These are phyloP conservation scores for Auricularia auricula-judae DNA, from an alignment of 768 basidiomycete species.

Conservation along the genomic window DNA sequence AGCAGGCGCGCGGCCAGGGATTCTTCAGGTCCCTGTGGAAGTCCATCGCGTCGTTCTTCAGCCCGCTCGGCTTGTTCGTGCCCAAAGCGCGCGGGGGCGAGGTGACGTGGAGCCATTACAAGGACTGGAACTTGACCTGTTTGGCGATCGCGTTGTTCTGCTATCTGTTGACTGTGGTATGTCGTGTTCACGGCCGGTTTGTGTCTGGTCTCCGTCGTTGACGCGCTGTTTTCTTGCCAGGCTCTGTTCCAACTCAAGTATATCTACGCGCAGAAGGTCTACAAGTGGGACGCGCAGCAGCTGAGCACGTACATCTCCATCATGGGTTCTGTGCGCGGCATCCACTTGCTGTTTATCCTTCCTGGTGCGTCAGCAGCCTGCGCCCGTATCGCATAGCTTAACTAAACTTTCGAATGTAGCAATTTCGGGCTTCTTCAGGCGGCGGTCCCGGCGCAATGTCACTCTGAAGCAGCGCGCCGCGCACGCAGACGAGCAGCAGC, in stretches of 20 bases:
- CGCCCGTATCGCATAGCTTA: no score
- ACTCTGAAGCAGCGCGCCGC: background rate
- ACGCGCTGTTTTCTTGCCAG: conserved; percentile 16
- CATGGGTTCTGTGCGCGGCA: conserved; percentile 51
- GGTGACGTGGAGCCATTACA: conserved; percentile 23
- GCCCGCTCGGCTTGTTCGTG: conserved; percentile 59
- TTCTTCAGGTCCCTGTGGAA: conserved; percentile 10
- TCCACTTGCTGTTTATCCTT: conserved; percentile 54
- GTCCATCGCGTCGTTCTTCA: conserved; percentile 33
- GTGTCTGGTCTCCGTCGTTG: conserved; percentile 1
- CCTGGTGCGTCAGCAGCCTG: conserved; percentile 32
- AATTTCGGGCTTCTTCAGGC: conserved; percentile 51
- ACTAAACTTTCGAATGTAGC: conserved; percentile 24
- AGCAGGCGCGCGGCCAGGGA: conserved; percentile 20
- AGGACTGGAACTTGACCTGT: conserved; percentile 66
- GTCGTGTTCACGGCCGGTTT: conserved; percentile 13
- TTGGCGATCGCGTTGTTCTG: conserved; percentile 53
- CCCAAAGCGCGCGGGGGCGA: conserved; percentile 30
- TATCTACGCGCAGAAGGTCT: conserved; percentile 64
- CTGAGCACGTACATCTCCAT: conserved; percentile 68
- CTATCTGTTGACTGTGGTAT: conserved; percentile 53
- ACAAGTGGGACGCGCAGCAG: conserved; percentile 54
- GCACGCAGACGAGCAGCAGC: background rate
- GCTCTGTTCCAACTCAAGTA: conserved; percentile 70
- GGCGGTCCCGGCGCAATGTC: conserved; percentile 13